A percentile compares a stretch with the other conserved stretches of the same genome.
Evolutionary conservation across 768 basidiomycete genomes (phyloP).

Genomic region (Trametes elegans): DNA sequence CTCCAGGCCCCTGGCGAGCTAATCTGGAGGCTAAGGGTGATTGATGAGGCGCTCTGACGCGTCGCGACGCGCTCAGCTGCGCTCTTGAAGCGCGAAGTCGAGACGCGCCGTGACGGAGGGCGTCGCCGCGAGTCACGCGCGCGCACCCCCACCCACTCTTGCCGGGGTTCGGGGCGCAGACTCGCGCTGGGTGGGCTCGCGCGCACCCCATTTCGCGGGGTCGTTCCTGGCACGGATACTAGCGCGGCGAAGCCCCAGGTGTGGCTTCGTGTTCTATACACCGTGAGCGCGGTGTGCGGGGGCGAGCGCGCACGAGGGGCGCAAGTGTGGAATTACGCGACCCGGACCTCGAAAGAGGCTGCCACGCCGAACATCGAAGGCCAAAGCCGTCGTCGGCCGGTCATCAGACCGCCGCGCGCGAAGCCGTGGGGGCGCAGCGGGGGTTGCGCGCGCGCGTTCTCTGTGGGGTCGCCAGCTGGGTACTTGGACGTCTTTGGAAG

Average conservation of each 20-base stretch:
- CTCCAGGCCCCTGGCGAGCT: not conserved
- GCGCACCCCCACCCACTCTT: too few relatives aligned
- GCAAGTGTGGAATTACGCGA: not conserved
- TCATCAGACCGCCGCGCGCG: too few relatives aligned
- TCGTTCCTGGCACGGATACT: not conserved
- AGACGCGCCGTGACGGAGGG: not conserved
- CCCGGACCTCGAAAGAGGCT: not conserved
- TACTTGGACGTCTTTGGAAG: not conserved
- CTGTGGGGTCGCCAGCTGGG: too few relatives aligned
- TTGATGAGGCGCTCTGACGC: not conserved
- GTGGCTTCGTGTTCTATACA: not conserved
- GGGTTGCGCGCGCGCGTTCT: too few relatives aligned
- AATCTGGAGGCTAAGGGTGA: not conserved
- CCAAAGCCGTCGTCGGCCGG: too few relatives aligned
- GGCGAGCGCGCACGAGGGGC: too few relatives aligned
- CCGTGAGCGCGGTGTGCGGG: too few relatives aligned
- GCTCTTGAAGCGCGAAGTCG: too few relatives aligned
- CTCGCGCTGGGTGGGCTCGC: not conserved
- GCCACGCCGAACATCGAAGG: too few relatives aligned
- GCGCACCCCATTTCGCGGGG: not conserved
- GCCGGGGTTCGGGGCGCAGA: too few relatives aligned
- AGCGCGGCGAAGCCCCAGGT: not conserved
- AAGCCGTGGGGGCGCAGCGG: too few relatives aligned
- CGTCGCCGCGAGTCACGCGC: not conserved
- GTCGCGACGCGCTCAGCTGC: slow-evolving; percentile 15